Base-by-base conservation (phyloP, 129 eudicot genomes). In the Tanacetum coccineum region DNA sequence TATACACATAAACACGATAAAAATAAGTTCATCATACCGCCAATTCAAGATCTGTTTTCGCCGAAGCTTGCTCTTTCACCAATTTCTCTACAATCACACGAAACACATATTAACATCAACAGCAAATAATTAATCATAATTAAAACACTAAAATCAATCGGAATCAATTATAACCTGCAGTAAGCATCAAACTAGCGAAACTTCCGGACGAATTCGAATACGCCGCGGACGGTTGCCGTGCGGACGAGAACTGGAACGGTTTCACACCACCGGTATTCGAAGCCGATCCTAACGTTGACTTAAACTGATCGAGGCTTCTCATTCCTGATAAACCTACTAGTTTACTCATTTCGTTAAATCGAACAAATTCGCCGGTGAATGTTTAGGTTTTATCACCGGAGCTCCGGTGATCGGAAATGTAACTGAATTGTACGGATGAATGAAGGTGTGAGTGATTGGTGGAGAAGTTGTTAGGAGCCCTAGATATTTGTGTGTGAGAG, bases 51-150 rank as follows among this genome's bases (percentile, higher is more conserved):
- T 94, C 99, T 61, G 95, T 84, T 87, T 81, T 89, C 30, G 87
- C 83, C 4, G 87, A 89, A 68, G 95, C 99, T 76, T 89, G 97
- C 77, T 94, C 99, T 64, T 81, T 87, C 13, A 85, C 99, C 88
- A 94, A 71, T 87, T 94, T 89, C 80, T 94, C 99, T 94, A 85
- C 26, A 82, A 39, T n/a, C 32, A 71, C 71, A 59, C 46, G 10
- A 78, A 14, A 32, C 59, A 55, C 54, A 0, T 18, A 25, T 36
- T 7, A 36, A 36, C 42, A 36, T 36, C 42, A 36, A 9, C 50
- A 2, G 4, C 59, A 64, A 39, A 19, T 12, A 51, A 47, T 14
- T 62, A 11, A 17, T 54, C 3, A 28, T 44, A 36, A 17, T 30
- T 36, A 60, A 54, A 66, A 47, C 59, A 6, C 13, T 74, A 52